Conservation (phyloP, 805 yeast species). For the Ogataea corticis region DNA sequence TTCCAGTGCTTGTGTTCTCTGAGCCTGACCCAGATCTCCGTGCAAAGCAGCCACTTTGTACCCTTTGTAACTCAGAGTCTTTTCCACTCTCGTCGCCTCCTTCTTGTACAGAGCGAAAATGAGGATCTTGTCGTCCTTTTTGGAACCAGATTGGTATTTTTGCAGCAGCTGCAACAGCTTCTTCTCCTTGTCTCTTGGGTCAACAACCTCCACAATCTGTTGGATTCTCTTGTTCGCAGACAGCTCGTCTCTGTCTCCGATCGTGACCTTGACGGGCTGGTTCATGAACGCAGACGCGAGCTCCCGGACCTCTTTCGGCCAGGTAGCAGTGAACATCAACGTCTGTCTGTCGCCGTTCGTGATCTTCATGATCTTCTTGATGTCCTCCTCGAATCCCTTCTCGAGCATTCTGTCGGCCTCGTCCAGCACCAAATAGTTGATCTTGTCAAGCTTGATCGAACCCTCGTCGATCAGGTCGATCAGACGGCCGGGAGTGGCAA, state of each 20-base stretch:
- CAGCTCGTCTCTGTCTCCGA: slow-evolving; percentile 93
- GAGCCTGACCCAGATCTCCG: slow-evolving; percentile 91
- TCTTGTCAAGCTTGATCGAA: slow-evolving; percentile 62
- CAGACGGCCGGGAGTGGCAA: slow-evolving; percentile 98
- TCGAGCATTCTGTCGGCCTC: slow-evolving; percentile 99
- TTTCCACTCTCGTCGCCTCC: slow-evolving; percentile 91
- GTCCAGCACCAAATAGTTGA: slow-evolving; percentile 83
- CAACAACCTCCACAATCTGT: slow-evolving; percentile 91
- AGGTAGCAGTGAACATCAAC: slow-evolving; percentile 98
- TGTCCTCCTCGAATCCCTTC: slow-evolving; percentile 97
- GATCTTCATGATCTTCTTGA: slow-evolving; percentile 72
- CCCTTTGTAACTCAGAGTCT: slow-evolving; percentile 68
- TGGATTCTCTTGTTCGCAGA: slow-evolving; percentile 92
- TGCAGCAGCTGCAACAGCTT: slow-evolving; percentile 69
- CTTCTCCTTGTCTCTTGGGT: slow-evolving; percentile 76
- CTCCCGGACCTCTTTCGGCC: slow-evolving; percentile 99
- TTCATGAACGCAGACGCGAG: slow-evolving; percentile 85
- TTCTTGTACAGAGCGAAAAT: slow-evolving; percentile 95
- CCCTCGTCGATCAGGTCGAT: slow-evolving; percentile 90
- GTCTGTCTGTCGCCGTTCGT: slow-evolving; percentile 73
- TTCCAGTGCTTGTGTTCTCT: slow-evolving; percentile 84
- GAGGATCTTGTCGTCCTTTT: slow-evolving; percentile 75
- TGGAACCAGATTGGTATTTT: slow-evolving; percentile 67
- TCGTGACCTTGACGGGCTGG: slow-evolving; percentile 81
- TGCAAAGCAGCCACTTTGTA: slow-evolving; percentile 90